Conservation (phyloP, 176 grass and related monocot genomes). For the Oryza brachyantha region DNA sequence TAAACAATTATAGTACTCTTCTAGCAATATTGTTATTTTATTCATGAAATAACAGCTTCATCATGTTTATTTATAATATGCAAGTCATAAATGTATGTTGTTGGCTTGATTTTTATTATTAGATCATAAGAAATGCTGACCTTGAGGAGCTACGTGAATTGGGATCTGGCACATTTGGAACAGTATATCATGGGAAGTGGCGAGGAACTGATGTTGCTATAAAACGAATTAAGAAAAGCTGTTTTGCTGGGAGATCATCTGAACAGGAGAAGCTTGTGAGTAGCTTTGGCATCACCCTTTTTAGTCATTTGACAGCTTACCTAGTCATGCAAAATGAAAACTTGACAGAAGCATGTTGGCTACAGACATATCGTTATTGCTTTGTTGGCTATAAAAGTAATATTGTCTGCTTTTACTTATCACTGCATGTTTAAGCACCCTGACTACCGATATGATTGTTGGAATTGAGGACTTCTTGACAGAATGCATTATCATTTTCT, state of each 20-base stretch:
- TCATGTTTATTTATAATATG: background rate
- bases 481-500: slow-evolving; percentile 10
- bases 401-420: slow-evolving; percentile 2
- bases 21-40: slow-evolving; percentile 5
- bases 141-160: slow-evolving; percentile 97
- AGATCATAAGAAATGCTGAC: slow-evolving; percentile 96
- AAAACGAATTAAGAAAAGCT: slow-evolving; percentile 99
- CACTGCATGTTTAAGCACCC: background rate
- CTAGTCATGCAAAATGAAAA: background rate
- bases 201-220: slow-evolving; percentile 94
- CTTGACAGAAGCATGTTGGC: background rate
- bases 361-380: background rate
- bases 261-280: slow-evolving; percentile 87
- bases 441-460: background rate
- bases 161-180: slow-evolving; percentile 95
- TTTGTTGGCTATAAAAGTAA: background rate
- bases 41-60: slow-evolving; percentile 1
- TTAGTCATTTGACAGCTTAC: background rate
- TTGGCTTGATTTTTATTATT: slow-evolving; percentile 23
- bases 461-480: background rate
- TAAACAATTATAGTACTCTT: slow-evolving; percentile 24
- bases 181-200: slow-evolving; percentile 98
- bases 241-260: slow-evolving; percentile 78
- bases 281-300: slow-evolving; percentile 16
- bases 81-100: slow-evolving; percentile 6